phyloP scores from a whole-genome alignment of 2,329 filamentous ascomycete genomes.

The Cryphonectria naterciae region DNA sequence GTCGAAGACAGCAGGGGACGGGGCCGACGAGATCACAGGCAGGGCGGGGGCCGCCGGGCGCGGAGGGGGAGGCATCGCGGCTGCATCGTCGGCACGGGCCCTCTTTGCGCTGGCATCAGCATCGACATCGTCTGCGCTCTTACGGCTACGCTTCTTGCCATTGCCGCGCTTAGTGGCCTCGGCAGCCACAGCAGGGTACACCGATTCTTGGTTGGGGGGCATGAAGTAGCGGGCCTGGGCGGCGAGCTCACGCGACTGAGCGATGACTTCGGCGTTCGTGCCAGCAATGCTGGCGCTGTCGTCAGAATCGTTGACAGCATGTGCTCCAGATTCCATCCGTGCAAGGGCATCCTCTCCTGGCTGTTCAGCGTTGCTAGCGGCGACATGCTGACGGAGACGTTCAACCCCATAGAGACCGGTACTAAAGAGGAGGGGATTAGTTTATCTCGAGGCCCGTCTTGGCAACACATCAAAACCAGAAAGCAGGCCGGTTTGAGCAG shows the following conservation, averaged over 20 bases:
- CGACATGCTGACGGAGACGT: slow-evolving; percentile 18
- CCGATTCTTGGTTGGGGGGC: slow-evolving; percentile 14
- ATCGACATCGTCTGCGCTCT: slow-evolving; percentile 19
- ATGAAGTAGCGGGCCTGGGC: slow-evolving; percentile 17
- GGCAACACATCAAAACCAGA: background rate
- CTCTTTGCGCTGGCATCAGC: slow-evolving; percentile 16
- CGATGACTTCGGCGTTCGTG: slow-evolving; percentile 16
- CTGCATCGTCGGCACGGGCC: slow-evolving; percentile 17
- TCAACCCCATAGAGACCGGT: slow-evolving; percentile 1
- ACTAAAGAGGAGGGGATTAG: slow-evolving; percentile 17
- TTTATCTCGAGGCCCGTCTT: slow-evolving; percentile 14
- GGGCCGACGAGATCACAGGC: slow-evolving; percentile 8
- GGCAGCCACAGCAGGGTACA: slow-evolving; percentile 17
- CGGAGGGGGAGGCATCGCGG: slow-evolving; percentile 22
- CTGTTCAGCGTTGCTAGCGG: background rate
- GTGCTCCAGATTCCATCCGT: background rate
- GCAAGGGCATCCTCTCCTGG: background rate
- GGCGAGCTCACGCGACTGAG: slow-evolving; percentile 18
- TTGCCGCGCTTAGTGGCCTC: slow-evolving; percentile 13
- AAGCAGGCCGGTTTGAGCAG: background rate
- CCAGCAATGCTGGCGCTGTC: slow-evolving; percentile 13
- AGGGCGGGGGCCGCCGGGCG: background rate
- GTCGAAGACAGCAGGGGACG: slow-evolving; percentile 28
- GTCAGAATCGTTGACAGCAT: background rate
- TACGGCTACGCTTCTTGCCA: slow-evolving; percentile 24